These are phyloP conservation scores for Fusarium chuoi DNA, from an alignment of 2,329 filamentous ascomycete genomes.

Conservation along the genomic window DNA sequence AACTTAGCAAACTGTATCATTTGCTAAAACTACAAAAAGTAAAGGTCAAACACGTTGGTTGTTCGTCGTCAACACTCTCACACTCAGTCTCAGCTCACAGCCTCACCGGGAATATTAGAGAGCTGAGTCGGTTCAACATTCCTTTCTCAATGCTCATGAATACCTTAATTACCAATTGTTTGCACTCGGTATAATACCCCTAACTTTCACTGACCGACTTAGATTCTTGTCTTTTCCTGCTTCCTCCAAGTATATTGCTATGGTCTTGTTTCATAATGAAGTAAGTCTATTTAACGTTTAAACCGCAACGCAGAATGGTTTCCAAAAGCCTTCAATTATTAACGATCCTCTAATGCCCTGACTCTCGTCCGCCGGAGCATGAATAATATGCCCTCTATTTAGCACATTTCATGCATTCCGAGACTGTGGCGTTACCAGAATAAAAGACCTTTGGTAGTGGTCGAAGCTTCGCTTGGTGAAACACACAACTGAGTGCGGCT, in stretches of 20 bases:
- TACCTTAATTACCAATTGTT: not conserved
- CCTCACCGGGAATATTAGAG: not conserved
- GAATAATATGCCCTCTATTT: not conserved
- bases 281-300: not conserved
- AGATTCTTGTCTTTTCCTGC: no score
- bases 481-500: slow-evolving; percentile 26
- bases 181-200: not conserved
- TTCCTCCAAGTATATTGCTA: not conserved
- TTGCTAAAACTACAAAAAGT: not conserved
- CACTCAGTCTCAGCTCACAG: not conserved
- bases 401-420: slow-evolving; percentile 2
- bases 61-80: not conserved
- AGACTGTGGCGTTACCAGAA: slow-evolving; percentile 24
- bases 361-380: not conserved
- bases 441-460: slow-evolving; percentile 1
- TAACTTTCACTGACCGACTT: not conserved
- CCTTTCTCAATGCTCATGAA: not conserved
- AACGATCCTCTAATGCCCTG: not conserved
- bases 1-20: not conserved
- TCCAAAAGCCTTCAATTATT: not conserved
- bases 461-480: slow-evolving; percentile 30
- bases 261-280: not conserved
- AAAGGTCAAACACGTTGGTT: not conserved
- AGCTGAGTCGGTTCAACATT: not conserved
- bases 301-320: not conserved